Conservation (phyloP, 345 rosid genomes). For the Limnanthes douglasii region DNA sequence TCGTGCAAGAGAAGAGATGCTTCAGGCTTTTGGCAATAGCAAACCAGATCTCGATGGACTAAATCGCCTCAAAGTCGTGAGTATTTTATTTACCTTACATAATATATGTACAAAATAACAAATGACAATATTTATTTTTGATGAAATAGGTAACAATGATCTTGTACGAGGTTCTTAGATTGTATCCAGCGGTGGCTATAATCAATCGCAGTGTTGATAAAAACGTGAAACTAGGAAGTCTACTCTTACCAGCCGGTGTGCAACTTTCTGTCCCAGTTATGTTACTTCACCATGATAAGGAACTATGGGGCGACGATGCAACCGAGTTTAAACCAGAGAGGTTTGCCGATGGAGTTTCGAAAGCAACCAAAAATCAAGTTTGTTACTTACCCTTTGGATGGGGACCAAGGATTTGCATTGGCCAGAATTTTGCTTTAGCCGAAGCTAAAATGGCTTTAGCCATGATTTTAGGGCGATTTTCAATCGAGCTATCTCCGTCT, state of each 20-base stretch:
- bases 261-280: slow-evolving; percentile 17
- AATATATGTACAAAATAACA: not conserved
- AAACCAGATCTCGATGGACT: slow-evolving; percentile 14
- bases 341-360: slow-evolving; percentile 23
- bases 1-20: slow-evolving; percentile 19
- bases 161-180: slow-evolving; percentile 26
- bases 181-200: slow-evolving; percentile 31
- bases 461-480: slow-evolving; percentile 28
- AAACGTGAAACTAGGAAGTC: slow-evolving; percentile 16
- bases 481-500: slow-evolving; percentile 30
- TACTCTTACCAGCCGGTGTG: slow-evolving; percentile 17
- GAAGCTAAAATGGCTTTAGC: slow-evolving; percentile 47
- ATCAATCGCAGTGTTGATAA: slow-evolving; percentile 8
- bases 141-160: slow-evolving; percentile 23
- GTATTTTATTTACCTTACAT: slow-evolving; percentile 4
- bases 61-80: slow-evolving; percentile 19
- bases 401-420: slow-evolving; percentile 32
- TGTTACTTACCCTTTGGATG: slow-evolving; percentile 22
- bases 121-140: not conserved
- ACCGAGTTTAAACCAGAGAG: slow-evolving; percentile 30
- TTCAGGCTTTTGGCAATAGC: slow-evolving; percentile 21
- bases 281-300: slow-evolving; percentile 23
- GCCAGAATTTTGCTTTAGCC: slow-evolving; percentile 24
- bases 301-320: slow-evolving; percentile 26
- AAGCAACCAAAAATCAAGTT: slow-evolving; percentile 17